phyloP scores from a whole-genome alignment of 2,329 filamentous ascomycete species.

The Scleromitrula shiraiana region DNA sequence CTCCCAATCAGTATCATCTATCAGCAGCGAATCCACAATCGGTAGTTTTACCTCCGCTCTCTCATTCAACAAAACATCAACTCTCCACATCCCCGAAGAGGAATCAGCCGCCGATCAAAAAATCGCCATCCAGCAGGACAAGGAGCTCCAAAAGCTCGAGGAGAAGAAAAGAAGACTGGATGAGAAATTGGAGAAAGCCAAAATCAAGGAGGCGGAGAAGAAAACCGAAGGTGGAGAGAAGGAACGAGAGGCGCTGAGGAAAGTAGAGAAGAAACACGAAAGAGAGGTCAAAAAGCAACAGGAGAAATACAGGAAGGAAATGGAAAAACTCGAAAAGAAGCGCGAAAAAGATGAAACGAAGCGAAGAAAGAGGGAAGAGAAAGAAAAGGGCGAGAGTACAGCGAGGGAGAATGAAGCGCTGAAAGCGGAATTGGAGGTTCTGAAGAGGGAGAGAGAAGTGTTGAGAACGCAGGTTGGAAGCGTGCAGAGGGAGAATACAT shows the following conservation, averaged over 20 bases:
- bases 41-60: constrained; percentile 42
- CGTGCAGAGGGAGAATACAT: constrained; percentile 52
- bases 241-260: constrained; percentile 44
- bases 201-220: constrained; percentile 39
- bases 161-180: constrained; percentile 54
- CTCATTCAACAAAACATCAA: constrained; percentile 28
- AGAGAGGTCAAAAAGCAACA: constrained; percentile 57
- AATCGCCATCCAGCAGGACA: constrained; percentile 41
- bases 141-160: constrained; percentile 57
- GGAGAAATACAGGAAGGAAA: constrained; percentile 56
- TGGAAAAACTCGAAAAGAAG: constrained; percentile 56
- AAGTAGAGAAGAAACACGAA: constrained; percentile 55
- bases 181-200: constrained; percentile 50
- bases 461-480: constrained; percentile 48
- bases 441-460: constrained; percentile 47
- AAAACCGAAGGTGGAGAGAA: constrained; percentile 40
- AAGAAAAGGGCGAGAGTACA: constrained; percentile 47
- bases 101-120: constrained; percentile 31
- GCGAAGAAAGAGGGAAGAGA: constrained; percentile 45
- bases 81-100: constrained; percentile 18
- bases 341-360: constrained; percentile 55
- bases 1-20: constrained; percentile 20
- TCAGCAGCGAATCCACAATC: constrained; percentile 38
- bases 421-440: constrained; percentile 45
- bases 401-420: constrained; percentile 34